These are phyloP conservation scores for Erucastrum elatum DNA, from an alignment of 345 rosid genomes.

Conservation along the genomic window DNA sequence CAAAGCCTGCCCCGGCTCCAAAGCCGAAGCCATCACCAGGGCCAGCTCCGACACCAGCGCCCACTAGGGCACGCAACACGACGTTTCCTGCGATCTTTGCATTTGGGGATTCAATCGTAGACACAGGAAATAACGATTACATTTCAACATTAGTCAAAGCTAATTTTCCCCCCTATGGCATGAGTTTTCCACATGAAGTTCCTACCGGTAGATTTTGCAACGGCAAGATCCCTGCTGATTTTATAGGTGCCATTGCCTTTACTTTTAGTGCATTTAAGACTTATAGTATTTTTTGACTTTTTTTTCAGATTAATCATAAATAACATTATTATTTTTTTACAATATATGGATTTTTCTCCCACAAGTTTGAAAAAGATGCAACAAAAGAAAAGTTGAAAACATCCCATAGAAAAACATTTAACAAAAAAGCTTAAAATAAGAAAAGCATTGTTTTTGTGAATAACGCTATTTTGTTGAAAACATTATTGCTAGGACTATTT, in stretches of 20 bases:
- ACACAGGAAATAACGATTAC: constrained; percentile 61
- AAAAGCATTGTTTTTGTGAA: no score
- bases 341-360: background rate
- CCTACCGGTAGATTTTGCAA: constrained; percentile 61
- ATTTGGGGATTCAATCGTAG: constrained; percentile 60
- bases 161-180: constrained; percentile 59
- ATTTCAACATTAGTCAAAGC: constrained; percentile 43
- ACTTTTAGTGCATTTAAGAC: background rate
- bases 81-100: constrained; percentile 42
- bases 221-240: constrained; percentile 56
- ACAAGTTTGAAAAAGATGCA: background rate
- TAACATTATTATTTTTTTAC: background rate
- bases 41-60: background rate
- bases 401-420: background rate
- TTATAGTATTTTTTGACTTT: no score
- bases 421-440: background rate
- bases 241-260: constrained; percentile 40
- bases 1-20: background rate
- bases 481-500: no score
- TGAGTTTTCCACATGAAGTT: constrained; percentile 43
- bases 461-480: no score
- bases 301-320: background rate
- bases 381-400: background rate
- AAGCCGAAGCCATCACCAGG: constrained; percentile 13
- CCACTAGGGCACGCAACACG: constrained; percentile 12